Evolutionary conservation across 164 flowering plant species (phyloP), one percentile per base, ranked within the genome.

Genomic region (Berberis vulgaris): DNA sequence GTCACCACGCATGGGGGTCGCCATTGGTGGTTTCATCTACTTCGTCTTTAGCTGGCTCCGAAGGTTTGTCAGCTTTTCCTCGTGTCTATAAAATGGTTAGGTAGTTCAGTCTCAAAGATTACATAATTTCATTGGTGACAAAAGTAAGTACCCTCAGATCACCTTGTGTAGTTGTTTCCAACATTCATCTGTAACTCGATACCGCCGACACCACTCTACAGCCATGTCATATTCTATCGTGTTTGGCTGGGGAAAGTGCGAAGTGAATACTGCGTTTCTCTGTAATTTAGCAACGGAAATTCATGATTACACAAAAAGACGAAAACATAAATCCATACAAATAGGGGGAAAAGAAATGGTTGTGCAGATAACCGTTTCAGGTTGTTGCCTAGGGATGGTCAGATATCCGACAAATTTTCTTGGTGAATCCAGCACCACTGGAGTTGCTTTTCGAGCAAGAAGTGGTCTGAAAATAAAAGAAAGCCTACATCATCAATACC

Each of bases 171-270:
- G 39, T 4, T 5, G 41, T 38, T 26, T 56, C 59, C 59, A 56
- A 9, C 43, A 41, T 2, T 13, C 6, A 3, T 56, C 59, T 1
- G 41, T 7, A 7, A 13, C 2, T 1, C 39, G 1, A 1, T 56
- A 41, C 39, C 13, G 43, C 7, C 1, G 59, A 26, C 59, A 56
- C 59, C 59, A 56, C 43, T 56, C 59, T 13, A 56, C 41, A 56
- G 54, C 54, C 54, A 50, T 50, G n/a, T 50, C 10, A 10, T 50
- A 50, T 10, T 50, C 54, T 6, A 50, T 50, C 7, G 54, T 50
- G 59, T 56, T 56, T 56, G 41, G 42, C 11, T 56, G 59, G 6
- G 59, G 42, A 56, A n/a, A 56, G 43, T 56, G 59, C 7, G 59
- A 56, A 3, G 43, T 41, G 3, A 5, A 13, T 10, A 56, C 59